Conservation (phyloP, 2,329 filamentous ascomycete species). For the Colletotrichum agaves region DNA sequence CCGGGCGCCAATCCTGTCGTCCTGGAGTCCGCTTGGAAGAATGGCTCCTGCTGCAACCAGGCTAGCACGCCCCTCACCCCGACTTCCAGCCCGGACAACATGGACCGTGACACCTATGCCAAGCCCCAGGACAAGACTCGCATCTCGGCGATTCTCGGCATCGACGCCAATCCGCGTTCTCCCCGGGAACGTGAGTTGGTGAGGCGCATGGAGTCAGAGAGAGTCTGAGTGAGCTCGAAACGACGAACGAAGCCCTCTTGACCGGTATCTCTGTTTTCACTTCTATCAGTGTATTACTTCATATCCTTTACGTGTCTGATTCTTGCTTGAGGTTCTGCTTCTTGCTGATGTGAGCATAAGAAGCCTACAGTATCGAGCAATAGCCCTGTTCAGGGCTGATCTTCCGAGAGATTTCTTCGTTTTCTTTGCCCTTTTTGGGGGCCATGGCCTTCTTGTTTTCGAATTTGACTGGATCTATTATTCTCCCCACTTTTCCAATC, state of each 20-base stretch:
- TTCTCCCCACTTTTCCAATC: not conserved
- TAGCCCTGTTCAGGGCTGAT: slow-evolving; percentile 27
- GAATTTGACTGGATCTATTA: not conserved
- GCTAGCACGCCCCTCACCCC: slow-evolving; percentile 63
- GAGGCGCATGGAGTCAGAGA: slow-evolving; percentile 64
- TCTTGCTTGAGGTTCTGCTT: slow-evolving; percentile 19
- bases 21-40: slow-evolving; percentile 77
- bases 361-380: slow-evolving; percentile 24
- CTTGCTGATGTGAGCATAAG: slow-evolving; percentile 21
- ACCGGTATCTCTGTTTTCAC: slow-evolving; percentile 6
- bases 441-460: not conserved
- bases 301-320: slow-evolving; percentile 23
- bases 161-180: slow-evolving; percentile 67
- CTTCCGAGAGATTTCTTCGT: not conserved
- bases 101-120: slow-evolving; percentile 54
- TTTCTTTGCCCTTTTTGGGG: slow-evolving; percentile 6
- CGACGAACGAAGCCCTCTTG: not conserved
- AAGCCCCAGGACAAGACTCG: slow-evolving; percentile 64
- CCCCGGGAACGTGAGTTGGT: slow-evolving; percentile 68
- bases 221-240: slow-evolving; percentile 43
- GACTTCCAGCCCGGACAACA: slow-evolving; percentile 60
- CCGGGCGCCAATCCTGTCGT: slow-evolving; percentile 68
- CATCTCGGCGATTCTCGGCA: slow-evolving; percentile 71
- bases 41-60: slow-evolving; percentile 54
- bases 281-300: slow-evolving; percentile 38